phyloP scores from a whole-genome alignment of 2,329 filamentous ascomycete genomes.

The Gaeumannomyces sp. region DNA sequence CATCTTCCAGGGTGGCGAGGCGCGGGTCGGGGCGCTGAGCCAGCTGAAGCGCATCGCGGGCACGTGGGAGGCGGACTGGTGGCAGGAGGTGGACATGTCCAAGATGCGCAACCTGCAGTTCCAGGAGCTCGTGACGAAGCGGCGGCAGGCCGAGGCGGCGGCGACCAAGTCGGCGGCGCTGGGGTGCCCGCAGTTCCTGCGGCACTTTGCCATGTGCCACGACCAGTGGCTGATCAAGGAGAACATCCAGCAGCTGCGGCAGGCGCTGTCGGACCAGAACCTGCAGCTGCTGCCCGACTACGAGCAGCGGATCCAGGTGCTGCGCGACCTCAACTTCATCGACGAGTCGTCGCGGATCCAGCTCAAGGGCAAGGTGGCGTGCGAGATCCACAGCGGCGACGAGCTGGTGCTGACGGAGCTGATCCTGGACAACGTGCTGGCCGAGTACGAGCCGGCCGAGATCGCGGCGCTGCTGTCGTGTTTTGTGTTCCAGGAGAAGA shows the following conservation, averaged over 20 bases:
- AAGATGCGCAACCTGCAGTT: constrained; percentile 78
- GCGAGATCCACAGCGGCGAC: constrained; percentile 95
- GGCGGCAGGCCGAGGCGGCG: constrained; percentile 50
- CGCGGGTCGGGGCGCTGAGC: constrained; percentile 51
- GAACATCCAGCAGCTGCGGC: constrained; percentile 80
- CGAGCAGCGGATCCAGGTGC: constrained; percentile 84
- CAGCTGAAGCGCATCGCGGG: constrained; percentile 63
- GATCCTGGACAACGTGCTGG: constrained; percentile 92
- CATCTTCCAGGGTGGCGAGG: constrained; percentile 48
- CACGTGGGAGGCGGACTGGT: constrained; percentile 67
- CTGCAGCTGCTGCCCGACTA: constrained; percentile 94
- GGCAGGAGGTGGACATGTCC: constrained; percentile 78
- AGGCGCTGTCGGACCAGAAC: constrained; percentile 92
- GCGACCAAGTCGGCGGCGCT: constrained; percentile 57
- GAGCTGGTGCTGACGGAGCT: constrained; percentile 94
- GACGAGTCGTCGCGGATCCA: constrained; percentile 82
- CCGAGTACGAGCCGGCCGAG: constrained; percentile 91
- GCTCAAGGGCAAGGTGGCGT: constrained; percentile 96
- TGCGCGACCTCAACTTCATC: constrained; percentile 88
- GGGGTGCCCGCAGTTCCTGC: constrained; percentile 71
- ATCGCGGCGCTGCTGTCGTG: constrained; percentile 89
- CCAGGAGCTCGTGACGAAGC: constrained; percentile 70
- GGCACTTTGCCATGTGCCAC: constrained; percentile 95
- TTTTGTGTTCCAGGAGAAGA: constrained; percentile 98
- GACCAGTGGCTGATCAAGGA: constrained; percentile 96